Percentiles rank a stretch among this genome's conserved stretches.
These are phyloP conservation scores for Fragaria iinumae DNA, from an alignment of 306 rosid species.

Conservation along the genomic window DNA sequence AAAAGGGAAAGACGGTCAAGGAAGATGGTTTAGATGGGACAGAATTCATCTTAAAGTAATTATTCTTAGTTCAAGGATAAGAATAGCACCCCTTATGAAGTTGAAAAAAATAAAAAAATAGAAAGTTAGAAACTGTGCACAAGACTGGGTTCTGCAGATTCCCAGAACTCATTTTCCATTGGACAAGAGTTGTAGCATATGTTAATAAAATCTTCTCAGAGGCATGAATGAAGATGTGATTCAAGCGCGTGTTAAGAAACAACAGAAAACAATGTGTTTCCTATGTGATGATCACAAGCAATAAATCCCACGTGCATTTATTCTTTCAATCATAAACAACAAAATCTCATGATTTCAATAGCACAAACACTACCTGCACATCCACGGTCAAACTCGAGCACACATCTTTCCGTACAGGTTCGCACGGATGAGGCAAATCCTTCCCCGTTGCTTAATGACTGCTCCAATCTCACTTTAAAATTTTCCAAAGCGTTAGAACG, in stretches of 20 bases:
- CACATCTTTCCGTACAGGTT: constrained; percentile 36
- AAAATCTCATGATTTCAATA: background rate
- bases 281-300: background rate
- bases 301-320: background rate
- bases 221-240: background rate
- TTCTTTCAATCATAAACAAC: background rate
- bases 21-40: background rate
- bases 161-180: background rate
- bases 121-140: background rate
- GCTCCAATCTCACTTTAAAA: constrained; percentile 63
- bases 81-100: background rate
- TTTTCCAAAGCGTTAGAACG: constrained; percentile 50
- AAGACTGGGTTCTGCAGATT: background rate
- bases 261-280: background rate
- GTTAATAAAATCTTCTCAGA: background rate
- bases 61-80: background rate
- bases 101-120: background rate
- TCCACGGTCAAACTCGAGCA: constrained; percentile 62
- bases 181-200: background rate
- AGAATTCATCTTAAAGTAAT: background rate
- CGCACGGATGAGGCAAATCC: constrained; percentile 63
- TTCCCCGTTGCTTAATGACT: constrained; percentile 68
- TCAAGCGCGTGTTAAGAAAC: background rate
- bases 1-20: background rate
- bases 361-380: constrained; percentile 56